Evolutionary conservation across 768 basidiomycete species (phyloP).

Genomic region (Psilocybe cubensis): DNA sequence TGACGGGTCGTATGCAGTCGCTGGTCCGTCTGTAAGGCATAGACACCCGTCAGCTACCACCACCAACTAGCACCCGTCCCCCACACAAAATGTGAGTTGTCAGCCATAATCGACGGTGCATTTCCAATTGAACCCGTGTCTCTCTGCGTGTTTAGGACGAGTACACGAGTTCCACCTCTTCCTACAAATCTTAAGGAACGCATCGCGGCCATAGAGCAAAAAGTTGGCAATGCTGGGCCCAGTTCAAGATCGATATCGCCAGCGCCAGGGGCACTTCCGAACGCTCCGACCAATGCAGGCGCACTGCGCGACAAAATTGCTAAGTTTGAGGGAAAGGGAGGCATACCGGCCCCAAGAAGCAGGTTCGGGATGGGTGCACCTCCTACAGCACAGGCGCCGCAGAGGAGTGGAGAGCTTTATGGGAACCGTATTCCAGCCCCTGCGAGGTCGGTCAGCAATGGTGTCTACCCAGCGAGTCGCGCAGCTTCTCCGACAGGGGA

Average conservation of each 20-base stretch:
- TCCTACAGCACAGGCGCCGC: conserved; percentile 50
- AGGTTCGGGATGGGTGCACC: conserved; percentile 74
- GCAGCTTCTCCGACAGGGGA: conserved; percentile 25
- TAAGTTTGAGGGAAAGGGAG: conserved; percentile 79
- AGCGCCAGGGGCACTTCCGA: conserved; percentile 24
- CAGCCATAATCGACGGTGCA: not conserved
- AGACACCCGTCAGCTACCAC: conserved; percentile 17
- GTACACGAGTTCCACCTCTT: conserved; percentile 34
- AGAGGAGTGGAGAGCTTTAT: conserved; percentile 68
- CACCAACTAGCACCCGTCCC: conserved; percentile 1
- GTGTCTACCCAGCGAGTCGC: conserved; percentile 27
- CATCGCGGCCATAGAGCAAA: conserved; percentile 80
- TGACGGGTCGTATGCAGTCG: conserved; percentile 14
- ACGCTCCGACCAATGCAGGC: conserved; percentile 26
- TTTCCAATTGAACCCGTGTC: conserved; percentile 2
- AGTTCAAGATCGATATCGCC: conserved; percentile 33
- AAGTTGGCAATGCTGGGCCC: conserved; percentile 25
- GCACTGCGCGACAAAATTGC: conserved; percentile 72
- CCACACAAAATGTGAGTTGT: conserved; percentile 20
- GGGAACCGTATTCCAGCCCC: conserved; percentile 69
- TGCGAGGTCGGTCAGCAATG: conserved; percentile 33
- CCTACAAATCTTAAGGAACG: conserved; percentile 75
- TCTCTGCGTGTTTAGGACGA: conserved; percentile 22
- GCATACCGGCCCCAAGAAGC: conserved; percentile 73
- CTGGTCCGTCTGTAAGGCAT: conserved; percentile 20